Evolutionary conservation across 2,329 filamentous ascomycete species (phyloP).

Genomic region (Dactylellina sp.): DNA sequence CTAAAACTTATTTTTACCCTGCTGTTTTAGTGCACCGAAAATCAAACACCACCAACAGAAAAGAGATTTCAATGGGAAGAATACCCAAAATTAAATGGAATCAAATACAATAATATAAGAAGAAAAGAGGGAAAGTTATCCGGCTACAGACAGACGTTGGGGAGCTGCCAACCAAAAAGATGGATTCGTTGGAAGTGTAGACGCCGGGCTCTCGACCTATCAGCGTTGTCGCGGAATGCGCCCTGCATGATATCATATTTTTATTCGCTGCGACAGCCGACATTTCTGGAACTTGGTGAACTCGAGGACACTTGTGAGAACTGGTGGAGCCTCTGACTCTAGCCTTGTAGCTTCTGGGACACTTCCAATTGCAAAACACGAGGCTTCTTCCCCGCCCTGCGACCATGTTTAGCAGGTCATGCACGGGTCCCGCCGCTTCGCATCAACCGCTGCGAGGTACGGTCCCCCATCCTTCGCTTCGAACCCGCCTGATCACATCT

Average conservation of each 20-base stretch:
- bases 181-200: not conserved
- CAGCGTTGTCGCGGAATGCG: constrained; percentile 20
- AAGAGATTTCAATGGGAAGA: not conserved
- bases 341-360: constrained; percentile 27
- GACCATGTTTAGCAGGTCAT: constrained; percentile 49
- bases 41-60: constrained; percentile 12
- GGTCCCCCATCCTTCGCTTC: constrained; percentile 24
- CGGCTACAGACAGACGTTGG: not conserved
- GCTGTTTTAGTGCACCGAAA: constrained; percentile 12
- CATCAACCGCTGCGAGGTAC: constrained; percentile 26
- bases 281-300: constrained; percentile 32
- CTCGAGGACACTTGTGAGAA: too few relatives aligned
- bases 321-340: too few relatives aligned
- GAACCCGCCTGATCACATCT: constrained; percentile 23
- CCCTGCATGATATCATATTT: constrained; percentile 34
- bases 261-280: constrained; percentile 13
- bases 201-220: too few relatives aligned
- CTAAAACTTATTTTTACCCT: not conserved
- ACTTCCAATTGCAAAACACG: constrained; percentile 15
- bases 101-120: too few relatives aligned
- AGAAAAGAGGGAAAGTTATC: too few relatives aligned
- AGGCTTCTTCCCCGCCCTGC: constrained; percentile 10
- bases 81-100: not conserved
- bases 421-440: constrained; percentile 37
- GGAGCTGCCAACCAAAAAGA: constrained; percentile 49